Evolutionary conservation across 2,329 filamentous ascomycete genomes (phyloP), one percentile per base, ranked within the genome.

Genomic region (Xylaria sp.): DNA sequence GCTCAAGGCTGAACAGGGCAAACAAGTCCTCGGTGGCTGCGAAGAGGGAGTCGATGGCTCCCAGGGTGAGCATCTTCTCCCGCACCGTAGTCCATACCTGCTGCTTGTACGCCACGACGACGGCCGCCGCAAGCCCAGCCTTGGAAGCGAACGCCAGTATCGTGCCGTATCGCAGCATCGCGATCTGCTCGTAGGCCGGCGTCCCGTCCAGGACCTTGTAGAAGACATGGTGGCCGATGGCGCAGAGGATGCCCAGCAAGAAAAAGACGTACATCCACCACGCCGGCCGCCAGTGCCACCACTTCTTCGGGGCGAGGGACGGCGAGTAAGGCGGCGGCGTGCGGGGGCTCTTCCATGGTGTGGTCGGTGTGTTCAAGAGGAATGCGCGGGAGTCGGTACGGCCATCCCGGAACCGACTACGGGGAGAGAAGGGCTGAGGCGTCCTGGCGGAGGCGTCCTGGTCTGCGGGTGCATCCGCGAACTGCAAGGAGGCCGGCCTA

Each of bases 141-240:
- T 76, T 76, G 2, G 72, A 64, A 13, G 67, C 70, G 37, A 73
- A 75, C 2, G 74, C 70, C 41, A 76, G 59, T 2, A 72, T 58
- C 1, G 72, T 72, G 2, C 74, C 74, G 50, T 73, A 72, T 6
- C 74, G 68, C 52, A 72, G 64, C 73, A 73, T 75, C 29, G 65
- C 48, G 17, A 74, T 48, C 56, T 75, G 74, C 21, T 70, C 61
- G 52, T 64, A 59, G 2, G 71, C 72, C 2, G 63, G 61, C 39
- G 63, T 63, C 7, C 69, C 71, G 47, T 74, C 48, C 8, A 76
- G 61, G 1, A 60, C 54, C 6, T 54, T 52, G 58, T 76, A 76
- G 57, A 71, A 76, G 34, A 69, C 48, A 54, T 76, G 73, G 51
- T 76, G 74, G 11, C 66, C 69, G 17, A 71, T 45, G 16, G 74